Evolutionary conservation across 129 eudicot species (phyloP).

Genomic region (Apium graveolens): DNA sequence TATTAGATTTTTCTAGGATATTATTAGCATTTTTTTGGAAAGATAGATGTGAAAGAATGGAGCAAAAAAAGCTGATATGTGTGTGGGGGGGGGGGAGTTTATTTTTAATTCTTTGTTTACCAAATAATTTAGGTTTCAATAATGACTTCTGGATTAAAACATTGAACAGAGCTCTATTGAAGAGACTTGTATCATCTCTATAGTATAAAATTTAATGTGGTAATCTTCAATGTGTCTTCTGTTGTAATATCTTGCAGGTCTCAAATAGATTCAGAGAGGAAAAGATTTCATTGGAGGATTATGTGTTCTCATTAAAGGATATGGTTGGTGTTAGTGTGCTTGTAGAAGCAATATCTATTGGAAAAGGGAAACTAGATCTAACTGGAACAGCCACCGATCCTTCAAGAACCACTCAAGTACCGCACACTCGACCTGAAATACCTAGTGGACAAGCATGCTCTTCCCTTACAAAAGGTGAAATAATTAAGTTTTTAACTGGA

Average conservation of each 20-base stretch:
- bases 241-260: conserved; percentile 27
- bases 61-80: not conserved
- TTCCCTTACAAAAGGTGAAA: conserved; percentile 32
- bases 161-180: not conserved
- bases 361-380: conserved; percentile 46
- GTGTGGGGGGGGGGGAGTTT: not conserved
- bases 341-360: conserved; percentile 49
- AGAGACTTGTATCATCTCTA: not conserved
- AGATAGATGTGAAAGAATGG: not conserved
- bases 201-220: not conserved
- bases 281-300: conserved; percentile 39
- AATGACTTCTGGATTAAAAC: not conserved
- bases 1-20: not conserved
- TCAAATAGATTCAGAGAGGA: conserved; percentile 36
- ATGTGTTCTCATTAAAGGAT: conserved; percentile 38
- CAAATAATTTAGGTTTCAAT: not conserved
- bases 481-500: conserved; percentile 34
- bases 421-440: conserved; percentile 19
- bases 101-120: not conserved
- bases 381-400: conserved; percentile 20
- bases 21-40: not conserved
- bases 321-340: conserved; percentile 35
- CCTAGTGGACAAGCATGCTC: conserved; percentile 33
- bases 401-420: conserved; percentile 8
- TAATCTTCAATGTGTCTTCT: not conserved